A percentile compares a stretch with the other conserved stretches of the same genome.
Conservation (phyloP, 2,329 filamentous ascomycete species). For the Didymellaceae sp. region DNA sequence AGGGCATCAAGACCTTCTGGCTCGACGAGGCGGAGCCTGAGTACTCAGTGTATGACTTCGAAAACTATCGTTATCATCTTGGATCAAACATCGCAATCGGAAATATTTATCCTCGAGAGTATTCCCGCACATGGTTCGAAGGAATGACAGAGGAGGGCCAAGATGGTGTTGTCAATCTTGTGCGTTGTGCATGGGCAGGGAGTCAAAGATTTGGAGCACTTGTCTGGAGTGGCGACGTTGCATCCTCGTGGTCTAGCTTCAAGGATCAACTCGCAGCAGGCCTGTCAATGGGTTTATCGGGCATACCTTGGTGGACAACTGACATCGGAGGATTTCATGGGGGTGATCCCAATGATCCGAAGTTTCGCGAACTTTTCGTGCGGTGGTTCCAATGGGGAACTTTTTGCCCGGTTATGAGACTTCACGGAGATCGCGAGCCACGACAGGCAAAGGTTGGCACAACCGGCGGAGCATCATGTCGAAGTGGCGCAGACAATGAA, state of each 20-base stretch:
- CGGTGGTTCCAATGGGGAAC: slow-evolving; percentile 74
- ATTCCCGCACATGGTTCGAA: slow-evolving; percentile 66
- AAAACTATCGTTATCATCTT: slow-evolving; percentile 67
- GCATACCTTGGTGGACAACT: slow-evolving; percentile 73
- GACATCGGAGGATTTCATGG: slow-evolving; percentile 75
- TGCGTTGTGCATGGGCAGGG: slow-evolving; percentile 64
- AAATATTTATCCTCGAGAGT: slow-evolving; percentile 66
- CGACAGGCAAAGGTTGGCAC: slow-evolving; percentile 54
- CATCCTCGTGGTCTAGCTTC: slow-evolving; percentile 66
- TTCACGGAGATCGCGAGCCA: slow-evolving; percentile 71
- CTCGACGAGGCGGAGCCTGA: slow-evolving; percentile 74
- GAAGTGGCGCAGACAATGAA: slow-evolving; percentile 64
- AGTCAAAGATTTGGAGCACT: slow-evolving; percentile 70
- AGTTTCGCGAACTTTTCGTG: slow-evolving; percentile 68
- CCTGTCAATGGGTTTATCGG: slow-evolving; percentile 69
- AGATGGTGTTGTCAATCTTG: slow-evolving; percentile 64
- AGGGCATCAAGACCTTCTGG: slow-evolving; percentile 71
- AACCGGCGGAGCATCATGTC: slow-evolving; percentile 46
- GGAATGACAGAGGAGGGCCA: slow-evolving; percentile 62
- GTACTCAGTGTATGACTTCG: slow-evolving; percentile 70
- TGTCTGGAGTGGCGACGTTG: slow-evolving; percentile 72
- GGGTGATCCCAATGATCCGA: slow-evolving; percentile 61
- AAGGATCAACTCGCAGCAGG: slow-evolving; percentile 68
- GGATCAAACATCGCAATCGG: slow-evolving; percentile 63
- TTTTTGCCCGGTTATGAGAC: slow-evolving; percentile 71